Base-by-base conservation (phyloP, 306 rosid genomes). In the Rosa lucieae region DNA sequence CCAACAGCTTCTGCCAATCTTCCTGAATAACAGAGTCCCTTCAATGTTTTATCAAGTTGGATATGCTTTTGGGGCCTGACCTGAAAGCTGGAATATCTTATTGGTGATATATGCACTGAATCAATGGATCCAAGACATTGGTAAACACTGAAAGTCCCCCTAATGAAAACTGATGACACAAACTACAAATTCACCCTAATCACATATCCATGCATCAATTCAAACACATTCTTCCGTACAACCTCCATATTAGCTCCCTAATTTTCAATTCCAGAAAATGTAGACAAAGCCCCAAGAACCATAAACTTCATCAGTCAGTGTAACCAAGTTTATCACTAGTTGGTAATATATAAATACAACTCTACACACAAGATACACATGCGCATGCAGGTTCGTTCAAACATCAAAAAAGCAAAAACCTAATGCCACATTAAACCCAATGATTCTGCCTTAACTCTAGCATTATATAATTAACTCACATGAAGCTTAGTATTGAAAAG, bases 51-150 rank as follows among this genome's bases (percentile, higher is more conserved):
- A 87, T 87, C 89, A 86, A 87, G 82, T 80, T 63, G 69, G 71
- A 46, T 82, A 69, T 68, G 72, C 18, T 61, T 63, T 80, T 44
- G 48, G 76, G 76, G 80, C 89, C 82, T 84, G 75, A 89, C 93
- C 97, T 92, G 95, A 89, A 88, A 94, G 84, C 94, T 92, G 91
- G 84, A 89, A 87, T 75, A 85, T 76, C 90, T 82, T 52, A 78
- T 79, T 75, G 82, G 78, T 84, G 83, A 89, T 72, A 59, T 58
- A 82, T 78, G 58, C 73, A 81, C 82, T 55, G 74, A 78, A 66
- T 71, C 76, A 79, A 79, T 21, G 51, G 53, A 83, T 58, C 79
- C 73, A 76, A 59, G 62, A 70, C 78, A 76, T 44, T 76, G 66
- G 48, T 79, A 78, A 32, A 32, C 69, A 14, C 10, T 35, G 17